Percentiles rank a stretch among this genome's conserved stretches.
phyloP scores from a whole-genome alignment of 2,329 filamentous ascomycete genomes.

The Amauroascus verrucosus region DNA sequence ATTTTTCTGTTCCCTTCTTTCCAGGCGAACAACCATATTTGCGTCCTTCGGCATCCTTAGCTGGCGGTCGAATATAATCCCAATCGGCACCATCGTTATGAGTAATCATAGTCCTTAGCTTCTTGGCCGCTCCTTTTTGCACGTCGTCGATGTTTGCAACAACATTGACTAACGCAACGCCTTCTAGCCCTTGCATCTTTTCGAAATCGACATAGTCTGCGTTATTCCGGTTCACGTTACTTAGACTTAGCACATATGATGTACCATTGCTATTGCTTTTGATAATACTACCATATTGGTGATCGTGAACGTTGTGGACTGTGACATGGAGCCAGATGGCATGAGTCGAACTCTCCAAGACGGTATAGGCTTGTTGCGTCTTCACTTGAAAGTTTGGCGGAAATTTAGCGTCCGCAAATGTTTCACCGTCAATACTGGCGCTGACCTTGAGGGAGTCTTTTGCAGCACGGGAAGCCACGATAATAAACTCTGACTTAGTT shows the following conservation, averaged over 20 bases:
- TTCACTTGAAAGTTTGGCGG: conserved; percentile 72
- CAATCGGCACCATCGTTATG: conserved; percentile 94
- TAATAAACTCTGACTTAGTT: conserved; percentile 92
- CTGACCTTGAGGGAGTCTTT: conserved; percentile 64
- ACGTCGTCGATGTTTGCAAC: conserved; percentile 63
- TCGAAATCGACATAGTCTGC: conserved; percentile 85
- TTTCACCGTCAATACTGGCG: conserved; percentile 72
- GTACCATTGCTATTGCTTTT: conserved; percentile 99
- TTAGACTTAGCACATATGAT: conserved; percentile 75
- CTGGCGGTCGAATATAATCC: conserved; percentile 63
- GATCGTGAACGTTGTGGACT: conserved; percentile 54
- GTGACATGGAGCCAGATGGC: conserved; percentile 90
- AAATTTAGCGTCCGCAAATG: conserved; percentile 75
- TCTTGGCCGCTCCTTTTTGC: conserved; percentile 58
- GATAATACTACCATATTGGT: conserved; percentile 73
- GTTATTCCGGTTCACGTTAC: conserved; percentile 69
- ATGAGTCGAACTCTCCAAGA: conserved; percentile 89
- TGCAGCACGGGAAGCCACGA: conserved; percentile 61
- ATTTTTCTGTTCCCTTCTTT: conserved; percentile 47
- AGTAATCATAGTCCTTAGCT: conserved; percentile 80
- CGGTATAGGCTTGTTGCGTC: conserved; percentile 76
- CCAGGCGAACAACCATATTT: conserved; percentile 56
- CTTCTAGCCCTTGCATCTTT: conserved; percentile 85
- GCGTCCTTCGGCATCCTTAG: conserved; percentile 60
- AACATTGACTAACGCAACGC: conserved; percentile 76